Evolutionary conservation across 140 eudicot genomes (phyloP).

Genomic region (Ambrosia hybrid): DNA sequence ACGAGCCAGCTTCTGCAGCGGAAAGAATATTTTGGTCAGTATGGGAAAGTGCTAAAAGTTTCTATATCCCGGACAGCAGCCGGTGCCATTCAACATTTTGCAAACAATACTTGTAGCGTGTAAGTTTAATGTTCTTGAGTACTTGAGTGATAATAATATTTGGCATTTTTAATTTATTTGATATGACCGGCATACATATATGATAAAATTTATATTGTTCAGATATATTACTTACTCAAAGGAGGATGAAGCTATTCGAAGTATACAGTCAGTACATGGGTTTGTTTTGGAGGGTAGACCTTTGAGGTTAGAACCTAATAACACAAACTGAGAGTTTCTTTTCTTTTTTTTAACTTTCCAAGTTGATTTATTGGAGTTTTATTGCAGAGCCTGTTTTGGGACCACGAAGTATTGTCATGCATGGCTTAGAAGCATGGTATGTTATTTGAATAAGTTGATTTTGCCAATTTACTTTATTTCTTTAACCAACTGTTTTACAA

Average conservation of each 20-base stretch:
- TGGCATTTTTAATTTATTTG: neutral
- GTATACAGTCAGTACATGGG: slow-evolving; percentile 94
- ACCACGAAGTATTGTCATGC: slow-evolving; percentile 99
- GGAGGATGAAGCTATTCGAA: slow-evolving; percentile 95
- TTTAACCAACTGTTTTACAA: too few species aligned
- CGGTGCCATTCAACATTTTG: slow-evolving; percentile 87
- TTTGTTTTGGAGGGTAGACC: slow-evolving; percentile 88
- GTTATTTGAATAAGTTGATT: slow-evolving; percentile 11
- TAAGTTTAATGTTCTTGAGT: slow-evolving; percentile 44
- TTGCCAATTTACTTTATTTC: neutral
- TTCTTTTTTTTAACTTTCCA: neutral
- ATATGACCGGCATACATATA: neutral
- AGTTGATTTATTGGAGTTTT: slow-evolving; percentile 5
- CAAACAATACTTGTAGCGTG: slow-evolving; percentile 99
- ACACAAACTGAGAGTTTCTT: neutral
- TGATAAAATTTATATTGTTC: slow-evolving; percentile 11
- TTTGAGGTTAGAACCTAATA: slow-evolving; percentile 53
- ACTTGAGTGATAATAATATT: neutral
- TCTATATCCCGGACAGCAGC: slow-evolving; percentile 97
- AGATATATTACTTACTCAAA: slow-evolving; percentile 92
- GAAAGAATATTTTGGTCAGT: slow-evolving; percentile 86
- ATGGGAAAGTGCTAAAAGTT: slow-evolving; percentile 95
- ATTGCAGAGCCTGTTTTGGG: slow-evolving; percentile 96
- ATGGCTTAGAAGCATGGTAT: slow-evolving; percentile 94
- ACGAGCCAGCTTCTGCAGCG: slow-evolving; percentile 76